phyloP scores from a whole-genome alignment of 768 basidiomycete species.

The Boletus rufocinnamomeus region DNA sequence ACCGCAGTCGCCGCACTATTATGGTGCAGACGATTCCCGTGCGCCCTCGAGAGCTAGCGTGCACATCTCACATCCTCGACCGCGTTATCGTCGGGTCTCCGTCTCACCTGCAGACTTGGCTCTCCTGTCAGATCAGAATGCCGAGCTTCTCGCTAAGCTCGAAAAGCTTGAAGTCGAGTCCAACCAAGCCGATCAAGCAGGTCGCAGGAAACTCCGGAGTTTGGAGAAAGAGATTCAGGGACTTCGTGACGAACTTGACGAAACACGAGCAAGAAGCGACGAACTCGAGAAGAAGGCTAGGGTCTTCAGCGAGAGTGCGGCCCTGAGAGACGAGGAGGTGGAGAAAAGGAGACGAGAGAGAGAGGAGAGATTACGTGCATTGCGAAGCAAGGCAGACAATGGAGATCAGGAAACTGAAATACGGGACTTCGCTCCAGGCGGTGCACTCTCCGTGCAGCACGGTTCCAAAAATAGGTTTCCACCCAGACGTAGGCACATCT shows the following conservation, averaged over 20 bases:
- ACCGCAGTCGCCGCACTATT: slow-evolving; percentile 38
- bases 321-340: slow-evolving; percentile 33
- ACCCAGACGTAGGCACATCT: slow-evolving; percentile 32
- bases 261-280: slow-evolving; percentile 67
- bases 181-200: slow-evolving; percentile 60
- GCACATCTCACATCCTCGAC: slow-evolving; percentile 28
- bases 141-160: slow-evolving; percentile 73
- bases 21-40: slow-evolving; percentile 30
- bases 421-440: slow-evolving; percentile 64
- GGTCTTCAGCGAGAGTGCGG: slow-evolving; percentile 32
- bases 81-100: slow-evolving; percentile 47
- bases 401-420: slow-evolving; percentile 38
- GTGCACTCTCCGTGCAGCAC: slow-evolving; percentile 37
- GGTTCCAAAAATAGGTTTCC: slow-evolving; percentile 23
- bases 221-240: slow-evolving; percentile 80
- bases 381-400: slow-evolving; percentile 44
- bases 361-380: slow-evolving; percentile 54
- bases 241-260: slow-evolving; percentile 74
- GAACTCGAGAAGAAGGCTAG: slow-evolving; percentile 71
- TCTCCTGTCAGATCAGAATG: slow-evolving; percentile 78
- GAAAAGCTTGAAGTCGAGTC: slow-evolving; percentile 77
- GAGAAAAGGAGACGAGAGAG: slow-evolving; percentile 38
- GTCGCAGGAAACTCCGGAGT: slow-evolving; percentile 66
- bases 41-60: slow-evolving; percentile 21
- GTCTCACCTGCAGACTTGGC: slow-evolving; percentile 70